Percentiles rank a stretch among this genome's conserved stretches.
phyloP scores from a whole-genome alignment of 208 protist species.

The Trypanosoma boissoni region DNA sequence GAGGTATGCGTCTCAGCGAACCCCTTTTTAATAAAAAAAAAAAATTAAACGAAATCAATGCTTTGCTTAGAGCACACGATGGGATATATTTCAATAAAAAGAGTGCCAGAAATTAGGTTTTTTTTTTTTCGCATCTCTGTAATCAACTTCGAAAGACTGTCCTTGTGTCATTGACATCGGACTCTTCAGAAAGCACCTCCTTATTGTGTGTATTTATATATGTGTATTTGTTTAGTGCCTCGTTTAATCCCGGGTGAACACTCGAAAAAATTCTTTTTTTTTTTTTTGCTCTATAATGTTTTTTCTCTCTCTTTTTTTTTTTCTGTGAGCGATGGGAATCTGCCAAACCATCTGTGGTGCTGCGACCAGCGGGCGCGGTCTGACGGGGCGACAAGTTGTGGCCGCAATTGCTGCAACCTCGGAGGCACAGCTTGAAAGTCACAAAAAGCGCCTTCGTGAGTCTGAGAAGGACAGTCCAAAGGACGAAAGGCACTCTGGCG shows the following conservation, averaged over 20 bases:
- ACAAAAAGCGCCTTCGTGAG: slow-evolving; percentile 9
- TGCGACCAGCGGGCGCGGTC: slow-evolving; percentile 66
- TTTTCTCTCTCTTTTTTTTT: slow-evolving; percentile 12
- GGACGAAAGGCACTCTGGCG: slow-evolving; percentile 5
- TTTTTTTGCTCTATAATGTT: slow-evolving; percentile 19
- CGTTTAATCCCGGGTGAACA: background rate
- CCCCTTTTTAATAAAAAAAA: no score
- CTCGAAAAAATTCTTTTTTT: slow-evolving; percentile 13
- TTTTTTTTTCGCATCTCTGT: background rate
- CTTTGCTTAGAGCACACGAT: no score
- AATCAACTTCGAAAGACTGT: background rate
- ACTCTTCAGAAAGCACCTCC: background rate
- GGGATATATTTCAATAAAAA: no score
- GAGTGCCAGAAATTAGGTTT: no score
- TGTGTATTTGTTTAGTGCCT: background rate
- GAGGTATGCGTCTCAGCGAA: no score
- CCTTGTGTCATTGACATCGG: no score
- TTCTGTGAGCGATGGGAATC: slow-evolving; percentile 24
- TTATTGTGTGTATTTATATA: background rate
- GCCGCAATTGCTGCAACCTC: slow-evolving; percentile 37
- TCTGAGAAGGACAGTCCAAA: background rate
- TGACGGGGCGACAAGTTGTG: slow-evolving; percentile 65
- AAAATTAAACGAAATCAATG: no score
- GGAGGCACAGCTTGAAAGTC: slow-evolving; percentile 22
- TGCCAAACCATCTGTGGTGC: slow-evolving; percentile 32